Evolutionary conservation across 768 basidiomycete genomes (phyloP).

Genomic region (Auricularia heimuer): DNA sequence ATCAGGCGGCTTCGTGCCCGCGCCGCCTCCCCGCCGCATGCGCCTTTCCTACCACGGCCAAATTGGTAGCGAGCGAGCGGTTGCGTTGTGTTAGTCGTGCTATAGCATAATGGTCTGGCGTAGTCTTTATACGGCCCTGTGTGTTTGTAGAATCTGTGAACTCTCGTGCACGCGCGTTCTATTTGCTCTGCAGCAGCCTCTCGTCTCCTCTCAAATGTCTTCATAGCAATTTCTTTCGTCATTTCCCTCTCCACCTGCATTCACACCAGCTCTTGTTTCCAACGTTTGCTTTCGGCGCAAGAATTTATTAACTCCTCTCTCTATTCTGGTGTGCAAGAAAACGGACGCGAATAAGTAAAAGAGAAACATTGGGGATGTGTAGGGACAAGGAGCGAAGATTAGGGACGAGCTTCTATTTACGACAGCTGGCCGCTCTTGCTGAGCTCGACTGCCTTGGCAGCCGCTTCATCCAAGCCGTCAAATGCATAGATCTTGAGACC

Average conservation of each 20-base stretch:
- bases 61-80: neutral
- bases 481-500: constrained; percentile 90
- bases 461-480: constrained; percentile 89
- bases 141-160: neutral
- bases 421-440: neutral
- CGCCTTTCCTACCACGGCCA: neutral
- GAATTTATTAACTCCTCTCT: neutral
- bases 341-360: neutral
- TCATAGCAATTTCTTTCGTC: neutral
- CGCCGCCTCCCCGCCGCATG: neutral
- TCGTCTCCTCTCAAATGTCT: neutral
- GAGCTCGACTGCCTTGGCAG: constrained; percentile 65
- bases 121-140: neutral
- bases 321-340: neutral
- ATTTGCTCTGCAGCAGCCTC: neutral
- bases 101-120: neutral
- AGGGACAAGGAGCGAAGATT: neutral
- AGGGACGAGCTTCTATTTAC: neutral
- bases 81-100: neutral
- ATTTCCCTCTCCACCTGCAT: neutral
- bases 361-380: neutral
- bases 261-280: neutral
- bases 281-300: neutral
- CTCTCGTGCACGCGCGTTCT: neutral
- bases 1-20: neutral